A percentile compares a stretch with the other conserved stretches of the same genome.
phyloP scores from a whole-genome alignment of 176 grass and related monocot genomes.

The Juncus effusus region DNA sequence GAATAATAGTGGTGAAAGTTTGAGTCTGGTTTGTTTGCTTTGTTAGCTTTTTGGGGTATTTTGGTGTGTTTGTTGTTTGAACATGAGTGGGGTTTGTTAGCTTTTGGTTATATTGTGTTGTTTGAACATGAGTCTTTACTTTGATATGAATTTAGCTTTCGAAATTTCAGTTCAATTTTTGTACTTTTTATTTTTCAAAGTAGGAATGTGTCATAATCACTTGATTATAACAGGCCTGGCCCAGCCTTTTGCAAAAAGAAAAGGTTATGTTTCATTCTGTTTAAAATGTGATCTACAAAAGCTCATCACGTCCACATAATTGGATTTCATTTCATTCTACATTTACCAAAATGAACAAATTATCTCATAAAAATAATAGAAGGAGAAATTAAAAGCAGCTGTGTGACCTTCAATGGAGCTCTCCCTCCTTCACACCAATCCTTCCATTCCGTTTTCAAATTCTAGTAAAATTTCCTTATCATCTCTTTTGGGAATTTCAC shows the following conservation, averaged over 20 bases:
- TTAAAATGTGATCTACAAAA: neutral
- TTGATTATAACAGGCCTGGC: too few relatives aligned
- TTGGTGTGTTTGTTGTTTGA: neutral
- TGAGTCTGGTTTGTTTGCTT: too few relatives aligned
- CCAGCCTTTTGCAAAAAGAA: too few relatives aligned
- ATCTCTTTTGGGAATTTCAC: neutral
- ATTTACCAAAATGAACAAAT: neutral
- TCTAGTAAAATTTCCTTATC: neutral
- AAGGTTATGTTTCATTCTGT: too few relatives aligned
- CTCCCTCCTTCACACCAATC: constrained; percentile 33
- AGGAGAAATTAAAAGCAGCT: neutral
- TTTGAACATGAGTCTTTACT: neutral
- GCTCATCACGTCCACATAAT: constrained; percentile 28
- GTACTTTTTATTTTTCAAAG: too few relatives aligned
- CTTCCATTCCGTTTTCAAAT: constrained; percentile 18
- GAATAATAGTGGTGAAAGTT: too few relatives aligned
- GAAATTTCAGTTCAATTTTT: too few relatives aligned
- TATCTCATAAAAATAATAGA: constrained; percentile 2
- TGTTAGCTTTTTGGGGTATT: too few relatives aligned
- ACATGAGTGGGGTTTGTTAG: neutral
- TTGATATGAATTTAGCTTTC: too few relatives aligned
- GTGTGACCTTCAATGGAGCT: constrained; percentile 49
- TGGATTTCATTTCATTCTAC: constrained; percentile 3
- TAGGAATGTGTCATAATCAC: too few relatives aligned
- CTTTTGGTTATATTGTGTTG: neutral